phyloP scores from a whole-genome alignment of 495 filamentous ascomycete species.

The Tuber umbilicatum region DNA sequence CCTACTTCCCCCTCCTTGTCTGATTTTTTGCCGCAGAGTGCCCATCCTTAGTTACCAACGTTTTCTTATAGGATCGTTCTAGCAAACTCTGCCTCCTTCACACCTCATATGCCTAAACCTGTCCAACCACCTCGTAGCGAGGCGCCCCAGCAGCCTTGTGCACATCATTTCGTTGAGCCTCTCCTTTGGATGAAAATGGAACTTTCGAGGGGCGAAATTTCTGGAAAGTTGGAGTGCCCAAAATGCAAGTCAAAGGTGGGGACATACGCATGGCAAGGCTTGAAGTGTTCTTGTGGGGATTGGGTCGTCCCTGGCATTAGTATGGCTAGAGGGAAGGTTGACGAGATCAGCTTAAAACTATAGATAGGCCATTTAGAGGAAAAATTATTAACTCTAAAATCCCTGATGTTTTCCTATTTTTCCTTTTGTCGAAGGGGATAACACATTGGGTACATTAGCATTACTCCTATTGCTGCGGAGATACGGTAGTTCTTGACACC shows the following conservation, averaged over 20 bases:
- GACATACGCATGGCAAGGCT: conserved; percentile 90
- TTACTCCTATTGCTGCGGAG: background rate
- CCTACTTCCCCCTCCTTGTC: background rate
- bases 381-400: background rate
- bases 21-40: conserved; percentile 43
- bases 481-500: background rate
- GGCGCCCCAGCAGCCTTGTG: conserved; percentile 49
- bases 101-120: conserved; percentile 48
- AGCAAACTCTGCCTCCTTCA: conserved; percentile 58
- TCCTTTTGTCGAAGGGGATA: background rate
- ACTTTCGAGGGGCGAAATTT: conserved; percentile 67
- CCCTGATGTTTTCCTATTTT: background rate
- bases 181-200: conserved; percentile 86
- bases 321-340: conserved; percentile 70
- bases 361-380: conserved; percentile 1
- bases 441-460: background rate
- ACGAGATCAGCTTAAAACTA: conserved; percentile 52
- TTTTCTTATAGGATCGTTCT: conserved; percentile 33
- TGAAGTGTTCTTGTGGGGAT: conserved; percentile 81
- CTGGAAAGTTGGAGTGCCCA: conserved; percentile 77
- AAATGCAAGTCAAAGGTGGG: conserved; percentile 77
- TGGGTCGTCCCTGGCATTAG: conserved; percentile 92
- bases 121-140: conserved; percentile 15
- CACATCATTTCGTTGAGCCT: conserved; percentile 82
- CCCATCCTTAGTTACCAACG: conserved; percentile 41